phyloP scores from a whole-genome alignment of 1,139 yeast genomes.

The Hyphopichia buzzinii region DNA sequence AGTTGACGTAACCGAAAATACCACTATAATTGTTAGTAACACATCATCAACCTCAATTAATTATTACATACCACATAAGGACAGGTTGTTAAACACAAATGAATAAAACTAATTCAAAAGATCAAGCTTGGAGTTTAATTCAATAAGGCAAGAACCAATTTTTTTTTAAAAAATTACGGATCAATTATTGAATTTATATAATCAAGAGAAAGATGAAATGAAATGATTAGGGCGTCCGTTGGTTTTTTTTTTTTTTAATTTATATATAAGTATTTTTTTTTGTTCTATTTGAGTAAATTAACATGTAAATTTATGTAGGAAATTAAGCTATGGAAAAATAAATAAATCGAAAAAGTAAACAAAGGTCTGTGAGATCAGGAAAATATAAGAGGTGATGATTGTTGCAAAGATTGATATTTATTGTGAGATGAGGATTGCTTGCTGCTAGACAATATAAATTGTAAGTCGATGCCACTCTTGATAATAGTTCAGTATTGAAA shows the following conservation, averaged over 20 bases:
- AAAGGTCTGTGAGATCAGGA: background rate
- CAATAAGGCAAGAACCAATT: too few relatives aligned
- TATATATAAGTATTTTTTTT: background rate
- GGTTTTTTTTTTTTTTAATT: background rate
- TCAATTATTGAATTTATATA: too few relatives aligned
- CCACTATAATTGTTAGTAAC: conserved; percentile 56
- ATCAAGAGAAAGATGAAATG: background rate
- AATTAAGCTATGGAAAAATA: too few relatives aligned
- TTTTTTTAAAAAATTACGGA: too few relatives aligned
- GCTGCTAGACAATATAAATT: too few relatives aligned
- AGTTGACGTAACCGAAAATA: conserved; percentile 97
- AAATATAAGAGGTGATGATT: too few relatives aligned
- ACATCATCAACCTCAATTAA: background rate
- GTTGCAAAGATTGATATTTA: too few relatives aligned
- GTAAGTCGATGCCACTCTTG: too few relatives aligned
- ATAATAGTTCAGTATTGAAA: too few relatives aligned
- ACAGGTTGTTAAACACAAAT: background rate
- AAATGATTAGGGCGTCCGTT: background rate
- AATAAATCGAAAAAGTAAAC: background rate
- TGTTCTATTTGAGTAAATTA: background rate
- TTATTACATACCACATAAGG: background rate
- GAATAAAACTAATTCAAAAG: too few relatives aligned
- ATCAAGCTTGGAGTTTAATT: too few relatives aligned
- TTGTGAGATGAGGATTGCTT: too few relatives aligned
- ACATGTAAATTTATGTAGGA: background rate